These are phyloP conservation scores for Diplosphaera chodatii DNA, from an alignment of 139 green algal genomes.

Conservation along the genomic window DNA sequence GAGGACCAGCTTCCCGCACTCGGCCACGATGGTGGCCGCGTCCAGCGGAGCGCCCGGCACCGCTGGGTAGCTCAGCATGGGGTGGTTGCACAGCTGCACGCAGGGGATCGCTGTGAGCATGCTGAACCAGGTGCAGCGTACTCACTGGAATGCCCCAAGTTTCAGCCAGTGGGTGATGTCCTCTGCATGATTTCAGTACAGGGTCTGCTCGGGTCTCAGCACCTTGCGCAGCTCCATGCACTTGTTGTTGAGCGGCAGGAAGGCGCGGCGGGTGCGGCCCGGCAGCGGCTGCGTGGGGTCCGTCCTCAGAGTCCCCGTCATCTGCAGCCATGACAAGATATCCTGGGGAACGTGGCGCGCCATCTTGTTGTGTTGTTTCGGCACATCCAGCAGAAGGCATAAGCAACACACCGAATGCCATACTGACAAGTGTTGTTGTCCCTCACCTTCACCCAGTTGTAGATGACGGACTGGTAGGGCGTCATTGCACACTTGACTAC, in stretches of 20 bases:
- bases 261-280: slow-evolving; percentile 45
- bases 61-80: slow-evolving; percentile 73
- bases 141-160: too few species aligned
- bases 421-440: too few species aligned
- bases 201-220: too few species aligned
- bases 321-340: too few species aligned
- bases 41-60: slow-evolving; percentile 26
- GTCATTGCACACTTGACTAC: slow-evolving; percentile 69
- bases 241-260: slow-evolving; percentile 81
- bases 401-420: too few species aligned
- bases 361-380: too few species aligned
- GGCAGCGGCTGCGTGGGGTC: slow-evolving; percentile 52
- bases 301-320: slow-evolving; percentile 73
- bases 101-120: background rate
- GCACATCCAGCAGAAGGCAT: too few species aligned
- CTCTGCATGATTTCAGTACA: too few species aligned
- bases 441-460: slow-evolving; percentile 89
- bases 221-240: slow-evolving; percentile 95
- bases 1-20: slow-evolving; percentile 87
- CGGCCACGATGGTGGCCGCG: slow-evolving; percentile 47
- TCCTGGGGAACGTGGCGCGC: too few species aligned
- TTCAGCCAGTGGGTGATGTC: too few species aligned
- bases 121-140: too few species aligned
- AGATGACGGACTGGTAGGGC: slow-evolving; percentile 71
- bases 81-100: slow-evolving; percentile 92